A percentile compares a stretch with the other conserved stretches of the same genome.
phyloP scores from a whole-genome alignment of 768 basidiomycete genomes.

The Tricholomella constricta region DNA sequence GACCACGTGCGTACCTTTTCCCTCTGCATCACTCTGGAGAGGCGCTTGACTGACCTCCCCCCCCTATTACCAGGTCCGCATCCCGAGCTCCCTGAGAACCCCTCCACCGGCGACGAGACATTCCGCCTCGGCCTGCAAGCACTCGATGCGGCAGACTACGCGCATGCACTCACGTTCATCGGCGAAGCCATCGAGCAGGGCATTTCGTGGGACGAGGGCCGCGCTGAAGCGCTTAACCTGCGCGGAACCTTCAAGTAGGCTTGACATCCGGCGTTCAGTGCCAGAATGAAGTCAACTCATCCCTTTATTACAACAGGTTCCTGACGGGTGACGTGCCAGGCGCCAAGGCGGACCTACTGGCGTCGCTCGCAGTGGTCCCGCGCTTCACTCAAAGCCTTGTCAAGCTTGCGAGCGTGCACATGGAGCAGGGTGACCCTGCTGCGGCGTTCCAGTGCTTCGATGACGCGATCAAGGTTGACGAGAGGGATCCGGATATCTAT shows the following conservation, averaged over 20 bases:
- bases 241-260: constrained; percentile 95
- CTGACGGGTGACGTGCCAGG: constrained; percentile 80
- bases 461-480: constrained; percentile 78
- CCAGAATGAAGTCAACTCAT: not conserved
- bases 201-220: constrained; percentile 70
- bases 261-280: constrained; percentile 8
- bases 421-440: constrained; percentile 87
- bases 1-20: constrained; percentile 59
- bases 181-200: constrained; percentile 89
- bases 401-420: constrained; percentile 95
- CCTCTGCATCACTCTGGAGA: constrained; percentile 3
- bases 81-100: constrained; percentile 72
- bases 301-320: constrained; percentile 56
- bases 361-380: constrained; percentile 68
- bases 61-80: constrained; percentile 48
- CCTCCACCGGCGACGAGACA: constrained; percentile 82
- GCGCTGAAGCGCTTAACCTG: constrained; percentile 89
- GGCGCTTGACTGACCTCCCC: too few species aligned
- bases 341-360: constrained; percentile 82
- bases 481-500: constrained; percentile 91
- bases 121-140: constrained; percentile 81
- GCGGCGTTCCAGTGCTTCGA: constrained; percentile 92
- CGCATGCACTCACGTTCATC: constrained; percentile 74
- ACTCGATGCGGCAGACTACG: constrained; percentile 80
- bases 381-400: constrained; percentile 86